Percentiles rank a stretch among this genome's conserved stretches.
Conservation (phyloP, 805 yeast species). For the Metschnikowia lunata region DNA sequence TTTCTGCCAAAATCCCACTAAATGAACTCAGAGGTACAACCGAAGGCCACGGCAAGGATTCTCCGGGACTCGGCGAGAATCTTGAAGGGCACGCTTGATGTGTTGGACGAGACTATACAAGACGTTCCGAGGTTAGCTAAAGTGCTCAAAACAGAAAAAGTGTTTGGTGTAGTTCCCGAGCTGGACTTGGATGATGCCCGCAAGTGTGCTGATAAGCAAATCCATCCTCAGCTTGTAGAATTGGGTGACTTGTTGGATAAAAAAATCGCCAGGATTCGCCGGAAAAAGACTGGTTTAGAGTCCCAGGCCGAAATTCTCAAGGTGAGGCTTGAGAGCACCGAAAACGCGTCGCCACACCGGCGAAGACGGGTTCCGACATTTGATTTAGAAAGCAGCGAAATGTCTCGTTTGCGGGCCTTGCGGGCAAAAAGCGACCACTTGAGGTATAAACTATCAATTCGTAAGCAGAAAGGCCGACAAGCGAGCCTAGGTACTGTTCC, state of each 20-base stretch:
- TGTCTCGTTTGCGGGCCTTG: slow-evolving; percentile 36
- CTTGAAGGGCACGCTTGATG: slow-evolving; percentile 28
- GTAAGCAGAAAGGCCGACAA: too few relatives aligned
- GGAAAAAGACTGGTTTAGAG: slow-evolving; percentile 28
- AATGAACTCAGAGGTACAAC: background rate
- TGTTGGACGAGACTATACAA: slow-evolving; percentile 32
- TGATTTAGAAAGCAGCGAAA: slow-evolving; percentile 15
- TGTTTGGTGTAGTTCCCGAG: slow-evolving; percentile 51
- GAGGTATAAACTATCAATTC: slow-evolving; percentile 12
- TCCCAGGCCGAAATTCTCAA: slow-evolving; percentile 40
- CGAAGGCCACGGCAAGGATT: slow-evolving; percentile 6
- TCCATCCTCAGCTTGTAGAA: slow-evolving; percentile 39
- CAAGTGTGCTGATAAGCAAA: slow-evolving; percentile 29
- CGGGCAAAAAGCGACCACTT: slow-evolving; percentile 43
- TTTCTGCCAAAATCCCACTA: background rate
- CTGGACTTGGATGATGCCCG: slow-evolving; percentile 36
- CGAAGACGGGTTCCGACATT: slow-evolving; percentile 16
- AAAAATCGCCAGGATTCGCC: slow-evolving; percentile 30
- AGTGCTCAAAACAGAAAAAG: slow-evolving; percentile 42
- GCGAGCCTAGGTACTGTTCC: too few relatives aligned
- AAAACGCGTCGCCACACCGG: slow-evolving; percentile 5
- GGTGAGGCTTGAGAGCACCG: slow-evolving; percentile 29
- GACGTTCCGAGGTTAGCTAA: slow-evolving; percentile 38
- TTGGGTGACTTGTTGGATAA: slow-evolving; percentile 28
- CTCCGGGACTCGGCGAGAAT: slow-evolving; percentile 25